Conservation (phyloP, 2,329 filamentous ascomycete species). For the Aspergillus hiratsukae region DNA sequence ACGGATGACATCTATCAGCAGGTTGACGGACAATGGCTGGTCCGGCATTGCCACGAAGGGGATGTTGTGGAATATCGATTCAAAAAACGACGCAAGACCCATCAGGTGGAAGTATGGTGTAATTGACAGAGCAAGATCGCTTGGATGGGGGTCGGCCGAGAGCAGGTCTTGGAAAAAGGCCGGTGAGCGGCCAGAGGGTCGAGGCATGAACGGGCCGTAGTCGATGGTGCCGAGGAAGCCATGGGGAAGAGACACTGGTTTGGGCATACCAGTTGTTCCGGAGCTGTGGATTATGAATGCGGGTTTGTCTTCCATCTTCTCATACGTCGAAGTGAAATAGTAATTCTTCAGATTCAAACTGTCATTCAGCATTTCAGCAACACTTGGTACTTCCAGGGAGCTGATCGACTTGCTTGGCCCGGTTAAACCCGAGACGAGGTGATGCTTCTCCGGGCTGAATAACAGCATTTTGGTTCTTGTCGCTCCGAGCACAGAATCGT, state of each 20-base stretch:
- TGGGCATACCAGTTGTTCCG: slow-evolving; percentile 32
- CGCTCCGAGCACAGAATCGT: not conserved
- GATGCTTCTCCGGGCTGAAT: too few relatives aligned
- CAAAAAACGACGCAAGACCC: slow-evolving; percentile 15
- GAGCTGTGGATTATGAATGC: slow-evolving; percentile 33
- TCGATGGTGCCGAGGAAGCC: slow-evolving; percentile 20
- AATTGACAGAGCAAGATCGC: slow-evolving; percentile 14
- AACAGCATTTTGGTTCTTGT: not conserved
- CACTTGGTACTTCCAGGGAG: not conserved
- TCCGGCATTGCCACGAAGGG: slow-evolving; percentile 21
- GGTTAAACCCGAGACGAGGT: too few relatives aligned
- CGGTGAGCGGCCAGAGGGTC: slow-evolving; percentile 14
- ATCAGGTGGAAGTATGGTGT: slow-evolving; percentile 27
- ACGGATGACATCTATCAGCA: slow-evolving; percentile 17
- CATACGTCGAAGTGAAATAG: slow-evolving; percentile 18
- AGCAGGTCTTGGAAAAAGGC: slow-evolving; percentile 7
- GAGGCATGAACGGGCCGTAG: slow-evolving; percentile 2
- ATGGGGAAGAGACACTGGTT: slow-evolving; percentile 26
- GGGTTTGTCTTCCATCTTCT: slow-evolving; percentile 21
- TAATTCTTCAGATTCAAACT: not conserved
- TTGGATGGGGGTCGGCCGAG: not conserved
- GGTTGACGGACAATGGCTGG: slow-evolving; percentile 20
- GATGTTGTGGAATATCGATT: slow-evolving; percentile 16
- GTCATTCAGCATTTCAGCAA: slow-evolving; percentile 5
- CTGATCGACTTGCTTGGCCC: too few relatives aligned